phyloP scores from a whole-genome alignment of 2,329 filamentous ascomycete species.

The Apiospora malaysiana region DNA sequence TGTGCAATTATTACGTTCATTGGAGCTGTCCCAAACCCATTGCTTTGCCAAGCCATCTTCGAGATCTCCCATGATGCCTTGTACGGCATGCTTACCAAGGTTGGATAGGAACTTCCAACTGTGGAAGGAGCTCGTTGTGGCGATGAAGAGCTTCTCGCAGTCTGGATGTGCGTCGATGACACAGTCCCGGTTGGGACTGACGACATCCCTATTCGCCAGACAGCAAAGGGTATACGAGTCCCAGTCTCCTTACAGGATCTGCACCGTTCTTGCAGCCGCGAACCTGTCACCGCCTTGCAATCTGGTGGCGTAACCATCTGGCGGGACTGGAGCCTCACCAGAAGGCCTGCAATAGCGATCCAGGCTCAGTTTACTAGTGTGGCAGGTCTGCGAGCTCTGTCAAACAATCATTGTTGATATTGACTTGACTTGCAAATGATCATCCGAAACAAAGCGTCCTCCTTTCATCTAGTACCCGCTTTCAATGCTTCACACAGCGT shows the following conservation, averaged over 20 bases:
- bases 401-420: too few species aligned
- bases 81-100: background rate
- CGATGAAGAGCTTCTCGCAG: constrained; percentile 19
- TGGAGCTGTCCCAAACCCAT: background rate
- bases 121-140: background rate
- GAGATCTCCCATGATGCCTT: background rate
- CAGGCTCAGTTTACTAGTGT: too few species aligned
- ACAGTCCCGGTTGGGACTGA: constrained; percentile 43
- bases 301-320: too few species aligned
- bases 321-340: too few species aligned
- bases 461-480: too few species aligned
- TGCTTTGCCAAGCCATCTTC: background rate
- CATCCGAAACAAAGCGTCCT: too few species aligned
- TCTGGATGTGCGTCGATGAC: constrained; percentile 39
- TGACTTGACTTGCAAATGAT: too few species aligned
- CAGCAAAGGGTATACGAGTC: background rate
- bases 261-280: too few species aligned
- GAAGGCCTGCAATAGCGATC: too few species aligned
- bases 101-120: background rate
- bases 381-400: too few species aligned
- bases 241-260: background rate
- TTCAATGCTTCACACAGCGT: background rate
- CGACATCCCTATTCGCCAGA: constrained; percentile 16
- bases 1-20: background rate
- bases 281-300: too few species aligned